These are phyloP conservation scores for Tolypocladium cylindrosporum DNA, from an alignment of 2,329 filamentous ascomycete species.

Conservation along the genomic window DNA sequence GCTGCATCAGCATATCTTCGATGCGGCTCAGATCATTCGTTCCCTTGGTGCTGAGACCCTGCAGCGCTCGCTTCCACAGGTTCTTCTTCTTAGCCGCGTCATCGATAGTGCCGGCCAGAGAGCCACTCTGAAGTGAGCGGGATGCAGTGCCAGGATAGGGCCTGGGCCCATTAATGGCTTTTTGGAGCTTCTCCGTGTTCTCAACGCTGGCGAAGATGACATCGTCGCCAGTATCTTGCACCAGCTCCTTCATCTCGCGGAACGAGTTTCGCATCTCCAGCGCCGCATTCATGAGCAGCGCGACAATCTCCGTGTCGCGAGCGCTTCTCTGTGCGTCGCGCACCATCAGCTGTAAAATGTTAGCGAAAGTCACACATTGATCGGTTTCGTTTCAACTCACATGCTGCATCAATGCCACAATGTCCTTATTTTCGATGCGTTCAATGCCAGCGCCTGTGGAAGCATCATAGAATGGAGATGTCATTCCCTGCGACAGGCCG, in stretches of 20 bases:
- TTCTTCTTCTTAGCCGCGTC: constrained; percentile 76
- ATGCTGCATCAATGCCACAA: constrained; percentile 96
- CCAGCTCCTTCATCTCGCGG: constrained; percentile 86
- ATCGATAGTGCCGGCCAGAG: constrained; percentile 44
- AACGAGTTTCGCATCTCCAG: constrained; percentile 96
- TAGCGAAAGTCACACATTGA: constrained; percentile 8
- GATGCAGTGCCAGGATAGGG: constrained; percentile 62
- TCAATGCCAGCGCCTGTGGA: constrained; percentile 82
- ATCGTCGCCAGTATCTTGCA: constrained; percentile 75
- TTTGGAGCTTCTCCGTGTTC: constrained; percentile 78
- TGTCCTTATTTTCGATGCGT: constrained; percentile 89
- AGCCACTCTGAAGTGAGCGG: constrained; percentile 47
- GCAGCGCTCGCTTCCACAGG: constrained; percentile 88
- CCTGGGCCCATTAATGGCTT: constrained; percentile 74
- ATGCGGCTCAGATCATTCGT: constrained; percentile 81
- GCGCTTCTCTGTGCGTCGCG: constrained; percentile 94
- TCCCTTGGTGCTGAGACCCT: constrained; percentile 79
- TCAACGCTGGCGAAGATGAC: constrained; percentile 81
- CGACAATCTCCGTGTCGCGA: constrained; percentile 89
- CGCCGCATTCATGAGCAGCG: constrained; percentile 85
- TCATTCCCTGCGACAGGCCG: constrained; percentile 86
- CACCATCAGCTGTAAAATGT: constrained; percentile 62
- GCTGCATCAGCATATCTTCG: constrained; percentile 83
- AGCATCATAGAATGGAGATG: constrained; percentile 81
- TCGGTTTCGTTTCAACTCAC: constrained; percentile 31